Percentiles rank a stretch among this genome's conserved stretches.
phyloP scores from a whole-genome alignment of 495 filamentous ascomycete species.

The Talaromyces borbonicus region DNA sequence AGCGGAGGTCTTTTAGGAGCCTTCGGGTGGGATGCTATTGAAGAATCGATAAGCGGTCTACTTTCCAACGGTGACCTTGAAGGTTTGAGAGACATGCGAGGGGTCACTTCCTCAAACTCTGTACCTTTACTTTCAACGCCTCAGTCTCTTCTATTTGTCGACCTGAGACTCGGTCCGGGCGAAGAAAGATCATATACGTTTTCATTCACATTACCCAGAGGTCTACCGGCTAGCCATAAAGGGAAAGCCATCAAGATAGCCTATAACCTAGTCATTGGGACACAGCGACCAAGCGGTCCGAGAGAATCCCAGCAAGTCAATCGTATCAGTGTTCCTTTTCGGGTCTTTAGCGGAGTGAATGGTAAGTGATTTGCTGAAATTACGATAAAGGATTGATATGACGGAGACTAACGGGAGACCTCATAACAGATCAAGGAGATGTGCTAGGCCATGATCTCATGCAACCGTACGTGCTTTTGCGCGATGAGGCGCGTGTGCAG shows the following conservation, averaged over 20 bases:
- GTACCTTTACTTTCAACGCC: constrained; percentile 87
- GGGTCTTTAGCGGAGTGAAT: constrained; percentile 87
- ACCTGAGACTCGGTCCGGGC: constrained; percentile 76
- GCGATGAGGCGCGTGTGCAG: constrained; percentile 60
- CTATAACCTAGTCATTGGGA: constrained; percentile 87
- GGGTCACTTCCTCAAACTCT: constrained; percentile 64
- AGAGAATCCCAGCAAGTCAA: constrained; percentile 73
- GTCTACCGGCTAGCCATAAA: constrained; percentile 80
- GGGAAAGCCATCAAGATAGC: constrained; percentile 90
- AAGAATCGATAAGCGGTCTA: constrained; percentile 79
- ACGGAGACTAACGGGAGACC: too few species aligned
- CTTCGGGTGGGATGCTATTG: constrained; percentile 81
- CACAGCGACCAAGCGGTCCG: constrained; percentile 68
- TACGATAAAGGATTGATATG: too few species aligned
- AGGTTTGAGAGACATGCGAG: constrained; percentile 89
- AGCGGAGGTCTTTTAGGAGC: constrained; percentile 72
- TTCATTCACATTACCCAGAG: constrained; percentile 72
- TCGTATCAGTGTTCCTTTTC: constrained; percentile 88
- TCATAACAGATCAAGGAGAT: constrained; percentile 49
- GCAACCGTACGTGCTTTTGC: constrained; percentile 83
- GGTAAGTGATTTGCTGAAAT: too few species aligned
- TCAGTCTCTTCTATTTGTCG: constrained; percentile 95
- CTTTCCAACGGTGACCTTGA: constrained; percentile 78
- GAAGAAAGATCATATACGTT: constrained; percentile 85
- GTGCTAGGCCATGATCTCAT: constrained; percentile 82